phyloP scores from a whole-genome alignment of 768 basidiomycete species.

The Phylloporus arenicola region DNA sequence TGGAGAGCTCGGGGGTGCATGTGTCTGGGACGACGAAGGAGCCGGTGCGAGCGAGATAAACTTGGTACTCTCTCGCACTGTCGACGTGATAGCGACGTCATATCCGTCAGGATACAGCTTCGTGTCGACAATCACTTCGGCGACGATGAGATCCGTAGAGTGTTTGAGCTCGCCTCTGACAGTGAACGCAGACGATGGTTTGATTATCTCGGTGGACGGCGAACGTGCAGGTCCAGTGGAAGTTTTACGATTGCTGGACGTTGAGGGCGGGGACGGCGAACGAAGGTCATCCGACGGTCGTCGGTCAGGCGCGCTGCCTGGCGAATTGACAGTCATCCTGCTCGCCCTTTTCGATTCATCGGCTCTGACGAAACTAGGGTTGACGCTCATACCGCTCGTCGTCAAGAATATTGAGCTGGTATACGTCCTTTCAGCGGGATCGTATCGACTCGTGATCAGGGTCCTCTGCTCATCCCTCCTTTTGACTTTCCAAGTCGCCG shows the following conservation, averaged over 20 bases:
- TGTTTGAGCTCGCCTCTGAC: conserved; percentile 55
- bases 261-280: conserved; percentile 28
- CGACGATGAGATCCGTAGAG: conserved; percentile 66
- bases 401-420: conserved; percentile 46
- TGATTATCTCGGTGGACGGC: conserved; percentile 31
- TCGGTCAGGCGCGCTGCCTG: conserved; percentile 13
- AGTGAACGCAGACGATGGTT: conserved; percentile 51
- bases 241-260: conserved; percentile 11
- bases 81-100: conserved; percentile 43
- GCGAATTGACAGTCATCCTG: conserved; percentile 30
- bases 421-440: conserved; percentile 47
- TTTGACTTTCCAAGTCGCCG: conserved; percentile 51
- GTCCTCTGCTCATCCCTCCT: conserved; percentile 54
- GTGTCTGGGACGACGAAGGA: conserved; percentile 2
- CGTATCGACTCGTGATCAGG: conserved; percentile 52
- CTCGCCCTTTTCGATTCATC: conserved; percentile 40
- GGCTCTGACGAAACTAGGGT: conserved; percentile 12
- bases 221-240: conserved; percentile 29
- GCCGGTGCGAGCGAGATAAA: conserved; percentile 32
- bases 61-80: conserved; percentile 34
- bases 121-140: conserved; percentile 77
- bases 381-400: conserved; percentile 1
- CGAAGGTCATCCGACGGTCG: conserved; percentile 9
- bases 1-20: background rate
- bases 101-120: conserved; percentile 79